Evolutionary conservation across 192 early-diverging fungal genomes (phyloP).

Genomic region (Coemansia sp.): DNA sequence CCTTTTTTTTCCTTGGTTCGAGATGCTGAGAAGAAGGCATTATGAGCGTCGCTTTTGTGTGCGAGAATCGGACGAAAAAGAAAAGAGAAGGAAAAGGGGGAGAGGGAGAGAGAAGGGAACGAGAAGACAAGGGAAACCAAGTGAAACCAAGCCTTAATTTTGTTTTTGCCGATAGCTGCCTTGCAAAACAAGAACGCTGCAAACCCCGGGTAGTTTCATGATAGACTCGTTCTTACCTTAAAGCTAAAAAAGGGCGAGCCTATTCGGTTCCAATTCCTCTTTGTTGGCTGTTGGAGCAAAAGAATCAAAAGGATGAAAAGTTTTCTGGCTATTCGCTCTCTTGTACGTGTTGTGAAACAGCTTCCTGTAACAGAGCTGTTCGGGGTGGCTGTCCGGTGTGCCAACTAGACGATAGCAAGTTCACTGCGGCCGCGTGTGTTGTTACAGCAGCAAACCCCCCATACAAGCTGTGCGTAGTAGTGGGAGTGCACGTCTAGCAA

Average conservation of each 20-base stretch:
- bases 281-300: not conserved
- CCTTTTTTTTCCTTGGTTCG: not conserved
- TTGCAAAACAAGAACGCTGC: not conserved
- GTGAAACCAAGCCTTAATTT: constrained; percentile 2
- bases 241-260: not conserved
- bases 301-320: not conserved
- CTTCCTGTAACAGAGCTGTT: not conserved
- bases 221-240: not conserved
- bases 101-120: not conserved
- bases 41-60: not conserved
- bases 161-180: not conserved
- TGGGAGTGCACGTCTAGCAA: not conserved
- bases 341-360: not conserved
- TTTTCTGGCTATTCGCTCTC: not conserved
- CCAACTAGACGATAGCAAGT: not conserved
- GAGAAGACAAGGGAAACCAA: not conserved
- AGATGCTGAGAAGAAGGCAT: not conserved
- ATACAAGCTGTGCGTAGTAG: not conserved
- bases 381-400: not conserved
- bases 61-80: not conserved
- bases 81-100: not conserved
- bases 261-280: not conserved
- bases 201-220: not conserved
- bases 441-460: not conserved
- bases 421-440: not conserved